phyloP scores from a whole-genome alignment of 208 protist species.

The Acanthamoeba rhysodes region DNA sequence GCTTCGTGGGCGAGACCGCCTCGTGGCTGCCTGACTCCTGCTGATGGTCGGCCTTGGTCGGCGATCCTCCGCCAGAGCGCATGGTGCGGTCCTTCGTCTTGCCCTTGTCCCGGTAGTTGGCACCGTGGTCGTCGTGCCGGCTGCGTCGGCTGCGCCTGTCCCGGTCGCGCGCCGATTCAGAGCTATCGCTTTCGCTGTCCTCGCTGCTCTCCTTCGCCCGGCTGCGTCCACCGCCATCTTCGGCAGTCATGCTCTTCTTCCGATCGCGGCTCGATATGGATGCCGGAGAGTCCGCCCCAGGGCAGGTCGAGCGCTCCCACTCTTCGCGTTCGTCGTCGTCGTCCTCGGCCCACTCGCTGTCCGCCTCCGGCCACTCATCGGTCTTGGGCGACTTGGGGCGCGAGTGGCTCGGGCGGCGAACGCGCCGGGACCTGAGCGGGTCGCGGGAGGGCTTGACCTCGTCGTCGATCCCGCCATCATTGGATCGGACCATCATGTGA shows the following conservation, averaged over 20 bases:
- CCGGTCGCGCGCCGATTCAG: background rate
- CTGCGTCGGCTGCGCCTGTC: background rate
- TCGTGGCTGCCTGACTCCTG: too few species aligned
- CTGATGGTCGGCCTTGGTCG: background rate
- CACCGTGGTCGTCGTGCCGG: background rate
- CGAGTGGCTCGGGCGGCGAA: background rate
- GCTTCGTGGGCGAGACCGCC: background rate
- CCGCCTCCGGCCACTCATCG: slow-evolving; percentile 24
- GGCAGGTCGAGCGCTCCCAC: background rate
- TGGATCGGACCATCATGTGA: background rate
- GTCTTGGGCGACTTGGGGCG: background rate
- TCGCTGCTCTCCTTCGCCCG: background rate
- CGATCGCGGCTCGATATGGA: background rate
- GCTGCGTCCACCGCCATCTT: background rate
- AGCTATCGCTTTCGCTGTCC: background rate
- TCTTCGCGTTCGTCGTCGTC: slow-evolving; percentile 21
- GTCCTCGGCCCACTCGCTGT: slow-evolving; percentile 1
- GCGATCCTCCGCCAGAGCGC: background rate
- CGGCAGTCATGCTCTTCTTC: background rate
- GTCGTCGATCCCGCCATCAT: too few species aligned
- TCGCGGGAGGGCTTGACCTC: background rate
- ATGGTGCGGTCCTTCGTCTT: background rate
- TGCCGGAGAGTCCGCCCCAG: background rate
- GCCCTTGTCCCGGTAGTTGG: background rate
- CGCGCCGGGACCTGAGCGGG: background rate